Evolutionary conservation across 768 basidiomycete genomes (phyloP), one percentile per base, ranked within the genome.

Genomic region (Coprinopsis cinerea): DNA sequence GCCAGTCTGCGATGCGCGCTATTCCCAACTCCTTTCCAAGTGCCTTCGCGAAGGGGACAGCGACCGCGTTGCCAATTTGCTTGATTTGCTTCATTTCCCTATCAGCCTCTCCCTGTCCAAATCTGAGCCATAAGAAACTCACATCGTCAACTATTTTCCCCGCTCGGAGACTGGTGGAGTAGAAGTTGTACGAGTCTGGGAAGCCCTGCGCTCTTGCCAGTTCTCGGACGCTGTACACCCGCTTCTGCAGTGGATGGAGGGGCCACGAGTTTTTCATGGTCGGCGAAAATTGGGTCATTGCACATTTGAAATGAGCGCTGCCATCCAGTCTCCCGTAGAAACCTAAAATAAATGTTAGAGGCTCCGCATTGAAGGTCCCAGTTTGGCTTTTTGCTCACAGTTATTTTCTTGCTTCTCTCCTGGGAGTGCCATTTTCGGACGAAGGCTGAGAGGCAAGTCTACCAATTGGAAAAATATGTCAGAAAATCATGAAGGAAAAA

Each of bases 31-130:
- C 65, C 55, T 71, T 73, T 10, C 83, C 84, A 1, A 88, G 68
- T 2, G 84, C 83, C 9, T 75, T 66, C 3, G 83, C 84, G 20
- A 89, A 70, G 2, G 82, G 82, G 6, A 87, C 73, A 2, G 87
- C 85, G 5, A 88, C 87, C 2, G 86, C 88, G 58, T 90, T 90
- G 0, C 88, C 88, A 39, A 90, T 88, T 54, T 89, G 88, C 43
- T 76, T 70, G 49, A 82, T 70, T 80, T 84, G 83, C 88, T 90
- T n/a, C n/a, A n/a, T n/a, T n/a, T n/a, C n/a, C n/a, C n/a, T n/a
- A n/a, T n/a, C n/a, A n/a, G n/a, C n/a, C n/a, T n/a, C n/a, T n/a
- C n/a, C n/a, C n/a, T 46, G 22, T 6, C 13, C 9, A 25, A 36
- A 42, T 28, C 51, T 28, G 36, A 32, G 17, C 15, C 34, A 27